Conservation (phyloP, 352 stramenopile species). For the Phytopythium mirpurense region DNA sequence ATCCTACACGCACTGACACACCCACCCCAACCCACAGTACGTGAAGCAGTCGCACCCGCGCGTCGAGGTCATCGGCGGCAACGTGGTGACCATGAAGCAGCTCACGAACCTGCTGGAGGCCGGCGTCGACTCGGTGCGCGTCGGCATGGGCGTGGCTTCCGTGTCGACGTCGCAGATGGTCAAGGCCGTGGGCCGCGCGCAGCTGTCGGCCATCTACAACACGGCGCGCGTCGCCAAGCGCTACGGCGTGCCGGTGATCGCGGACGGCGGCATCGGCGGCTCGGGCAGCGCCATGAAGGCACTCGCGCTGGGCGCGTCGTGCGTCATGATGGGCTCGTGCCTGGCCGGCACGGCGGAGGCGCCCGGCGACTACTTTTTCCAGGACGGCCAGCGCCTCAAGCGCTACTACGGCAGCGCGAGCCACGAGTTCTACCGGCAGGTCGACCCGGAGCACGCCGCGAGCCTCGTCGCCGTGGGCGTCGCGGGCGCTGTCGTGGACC, state of each 20-base stretch:
- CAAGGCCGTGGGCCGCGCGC: conserved; percentile 95
- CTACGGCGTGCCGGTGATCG: conserved; percentile 96
- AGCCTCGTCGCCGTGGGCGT: conserved; percentile 98
- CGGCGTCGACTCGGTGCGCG: conserved; percentile 96
- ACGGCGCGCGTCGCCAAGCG: conserved; percentile 90
- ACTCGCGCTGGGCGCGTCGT: conserved; percentile 93
- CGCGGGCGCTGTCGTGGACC: conserved; percentile 96
- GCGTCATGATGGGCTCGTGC: conserved; percentile 99
- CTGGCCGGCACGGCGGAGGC: conserved; percentile 97
- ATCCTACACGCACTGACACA: too few relatives aligned
- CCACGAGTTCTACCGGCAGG: conserved; percentile 81
- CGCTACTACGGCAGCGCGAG: conserved; percentile 98
- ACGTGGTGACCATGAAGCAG: conserved; percentile 97
- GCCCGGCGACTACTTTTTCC: conserved; percentile 99
- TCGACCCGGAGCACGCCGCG: conserved; percentile 70
- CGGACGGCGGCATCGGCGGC: conserved; percentile 96
- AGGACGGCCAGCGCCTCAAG: conserved; percentile 98
- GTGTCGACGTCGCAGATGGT: conserved; percentile 99
- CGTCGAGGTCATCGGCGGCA: conserved; percentile 97
- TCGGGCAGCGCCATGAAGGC: conserved; percentile 98
- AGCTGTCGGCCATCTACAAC: conserved; percentile 98
- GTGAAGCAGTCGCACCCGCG: conserved; percentile 91
- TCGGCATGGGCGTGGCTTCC: conserved; percentile 98
- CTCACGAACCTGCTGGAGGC: conserved; percentile 95
- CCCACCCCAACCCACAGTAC: too few relatives aligned